Evolutionary conservation across 768 basidiomycete species (phyloP), one percentile per base, ranked within the genome.

Genomic region (Auricularia auricula-judae): DNA sequence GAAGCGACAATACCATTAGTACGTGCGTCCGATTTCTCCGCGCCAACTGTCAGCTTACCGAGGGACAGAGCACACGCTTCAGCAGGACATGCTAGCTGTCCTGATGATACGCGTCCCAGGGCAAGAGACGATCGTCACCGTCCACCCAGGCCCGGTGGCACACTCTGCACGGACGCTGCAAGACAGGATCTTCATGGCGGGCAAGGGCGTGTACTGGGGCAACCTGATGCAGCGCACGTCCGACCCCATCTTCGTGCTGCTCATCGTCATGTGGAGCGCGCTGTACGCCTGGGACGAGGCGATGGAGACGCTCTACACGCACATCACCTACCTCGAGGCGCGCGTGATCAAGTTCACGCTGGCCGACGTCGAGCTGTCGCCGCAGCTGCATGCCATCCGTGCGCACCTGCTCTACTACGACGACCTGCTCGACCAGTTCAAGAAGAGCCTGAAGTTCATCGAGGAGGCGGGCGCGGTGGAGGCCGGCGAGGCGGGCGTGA

Each of bases 241-340:
- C 3, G 84, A 85, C 64, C 82, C 84, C 10, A 85, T 83, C 0
- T 84, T 84, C 64, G 68, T 85, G 4, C 74, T 85, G 54, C 67
- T 86, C 4, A 74, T 80, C 59, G 72, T 81, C 8, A 70, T 86
- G 33, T 86, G 84, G 85, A 84, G 84, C 64, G 79, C 82, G 1
- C 68, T 85, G 36, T 86, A 86, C 68, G 79, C 83, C 1, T 86
- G 85, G 83, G 85, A 86, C 62, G 82, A 86, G 70, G 73, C 82
- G 0, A 74, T 85, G 33, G 84, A 84, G 67, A 71, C 73, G 14
- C 68, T 86, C 44, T 84, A 83, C 64, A 66, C 67, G 10, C 81
- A 86, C 67, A 77, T 86, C 21, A 80, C 78, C 65, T 75, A 66
- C 65, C 72, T 86, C 72, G 83, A 85, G 75, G 72, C 76, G 23